Percentiles rank a stretch among this genome's conserved stretches.
Conservation (phyloP, 331 rosid genomes). For the Quercus tomentella region DNA sequence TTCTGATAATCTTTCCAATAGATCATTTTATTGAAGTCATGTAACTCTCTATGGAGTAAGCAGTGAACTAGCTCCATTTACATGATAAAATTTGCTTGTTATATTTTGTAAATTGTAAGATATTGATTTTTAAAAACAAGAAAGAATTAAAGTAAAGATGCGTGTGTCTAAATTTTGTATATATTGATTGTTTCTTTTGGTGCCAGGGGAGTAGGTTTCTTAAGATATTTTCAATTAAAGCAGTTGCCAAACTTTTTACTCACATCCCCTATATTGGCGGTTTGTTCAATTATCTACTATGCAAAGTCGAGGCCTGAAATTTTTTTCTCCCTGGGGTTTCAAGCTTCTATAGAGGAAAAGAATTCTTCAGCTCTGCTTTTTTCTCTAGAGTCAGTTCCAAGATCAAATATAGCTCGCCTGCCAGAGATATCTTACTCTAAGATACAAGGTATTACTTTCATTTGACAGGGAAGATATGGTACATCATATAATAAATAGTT, state of each 20-base stretch:
- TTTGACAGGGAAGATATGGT: not conserved
- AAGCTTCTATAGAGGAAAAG: conserved; percentile 48
- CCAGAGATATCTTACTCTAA: too few relatives aligned
- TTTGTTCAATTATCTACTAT: conserved; percentile 62
- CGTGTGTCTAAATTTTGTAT: not conserved
- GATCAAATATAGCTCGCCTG: conserved; percentile 22
- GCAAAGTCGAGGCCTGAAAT: conserved; percentile 65
- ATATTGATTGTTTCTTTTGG: conserved; percentile 25
- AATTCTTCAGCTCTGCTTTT: conserved; percentile 40
- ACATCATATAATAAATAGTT: not conserved
- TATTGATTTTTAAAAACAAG: not conserved
- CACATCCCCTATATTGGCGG: conserved; percentile 68
- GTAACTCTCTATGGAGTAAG: not conserved
- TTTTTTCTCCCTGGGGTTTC: conserved; percentile 68
- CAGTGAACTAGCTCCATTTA: not conserved
- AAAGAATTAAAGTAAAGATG: not conserved
- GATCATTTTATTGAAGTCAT: not conserved
- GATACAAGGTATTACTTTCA: conserved; percentile 39
- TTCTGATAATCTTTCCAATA: not conserved
- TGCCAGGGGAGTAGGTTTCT: conserved; percentile 91
- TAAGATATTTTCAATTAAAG: conserved; percentile 73
- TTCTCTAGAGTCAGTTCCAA: conserved; percentile 18
- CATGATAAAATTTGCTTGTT: not conserved
- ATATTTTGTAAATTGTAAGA: not conserved
- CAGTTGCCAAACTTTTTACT: conserved; percentile 90